Conservation (phyloP, 139 green algal species). For the Volvox africanus region DNA sequence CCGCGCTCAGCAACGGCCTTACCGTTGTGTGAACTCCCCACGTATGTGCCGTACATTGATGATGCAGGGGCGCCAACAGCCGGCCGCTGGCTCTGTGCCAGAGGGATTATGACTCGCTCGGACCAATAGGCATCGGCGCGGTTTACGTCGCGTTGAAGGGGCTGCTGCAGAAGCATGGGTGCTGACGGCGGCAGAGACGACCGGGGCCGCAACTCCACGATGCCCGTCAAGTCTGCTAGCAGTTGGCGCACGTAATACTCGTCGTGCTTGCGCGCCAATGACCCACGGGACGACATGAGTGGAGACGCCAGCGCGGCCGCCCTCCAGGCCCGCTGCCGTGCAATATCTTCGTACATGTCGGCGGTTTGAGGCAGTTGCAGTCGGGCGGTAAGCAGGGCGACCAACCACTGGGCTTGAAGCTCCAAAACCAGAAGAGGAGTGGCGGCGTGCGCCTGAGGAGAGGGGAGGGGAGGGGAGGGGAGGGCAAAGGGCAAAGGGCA, state of each 20-base stretch:
- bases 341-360: neutral
- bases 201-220: neutral
- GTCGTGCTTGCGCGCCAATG: neutral
- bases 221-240: neutral
- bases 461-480: too few relatives aligned
- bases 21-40: too few relatives aligned
- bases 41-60: too few relatives aligned
- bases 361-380: neutral
- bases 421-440: conserved; percentile 6
- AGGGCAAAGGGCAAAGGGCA: too few relatives aligned
- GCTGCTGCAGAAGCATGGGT: neutral
- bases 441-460: neutral
- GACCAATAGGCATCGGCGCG: too few relatives aligned
- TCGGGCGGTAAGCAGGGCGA: neutral
- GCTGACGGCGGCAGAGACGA: neutral
- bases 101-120: too few relatives aligned
- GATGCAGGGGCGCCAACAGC: too few relatives aligned
- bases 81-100: too few relatives aligned
- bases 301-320: neutral
- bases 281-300: conserved; percentile 23
- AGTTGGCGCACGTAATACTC: neutral
- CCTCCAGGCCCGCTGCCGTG: neutral
- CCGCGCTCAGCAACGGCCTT: too few relatives aligned
- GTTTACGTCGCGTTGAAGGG: neutral
- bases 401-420: conserved; percentile 46